These are phyloP conservation scores for Barnettozyma wickerhamii DNA, from an alignment of 805 yeast species.

Conservation along the genomic window DNA sequence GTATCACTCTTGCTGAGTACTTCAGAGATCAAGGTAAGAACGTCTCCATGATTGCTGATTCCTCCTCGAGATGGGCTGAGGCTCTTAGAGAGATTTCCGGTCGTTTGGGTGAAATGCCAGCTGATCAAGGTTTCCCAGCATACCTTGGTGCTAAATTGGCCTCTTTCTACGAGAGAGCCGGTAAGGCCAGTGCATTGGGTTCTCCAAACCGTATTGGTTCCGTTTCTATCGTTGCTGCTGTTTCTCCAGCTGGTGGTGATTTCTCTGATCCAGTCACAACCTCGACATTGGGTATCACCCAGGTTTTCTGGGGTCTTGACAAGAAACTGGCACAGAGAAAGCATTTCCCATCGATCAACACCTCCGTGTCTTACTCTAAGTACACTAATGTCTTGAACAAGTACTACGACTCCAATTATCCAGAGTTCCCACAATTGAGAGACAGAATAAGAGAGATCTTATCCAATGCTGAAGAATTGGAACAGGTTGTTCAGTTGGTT, in stretches of 20 bases:
- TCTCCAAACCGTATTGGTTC: slow-evolving; percentile 96
- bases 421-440: slow-evolving; percentile 89
- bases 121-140: slow-evolving; percentile 99
- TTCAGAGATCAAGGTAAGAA: slow-evolving; percentile 99
- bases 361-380: slow-evolving; percentile 94
- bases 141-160: slow-evolving; percentile 98
- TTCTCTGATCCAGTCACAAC: slow-evolving; percentile 99
- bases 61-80: slow-evolving; percentile 99
- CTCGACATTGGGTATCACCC: slow-evolving; percentile 98
- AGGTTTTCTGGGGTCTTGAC: slow-evolving; percentile 99
- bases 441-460: slow-evolving; percentile 90
- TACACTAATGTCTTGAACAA: slow-evolving; percentile 84
- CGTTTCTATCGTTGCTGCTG: slow-evolving; percentile 99
- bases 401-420: slow-evolving; percentile 80
- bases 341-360: slow-evolving; percentile 98
- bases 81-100: slow-evolving; percentile 99
- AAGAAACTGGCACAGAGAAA: slow-evolving; percentile 99
- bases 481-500: slow-evolving; percentile 98
- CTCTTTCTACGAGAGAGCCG: slow-evolving; percentile 99
- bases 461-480: slow-evolving; percentile 96
- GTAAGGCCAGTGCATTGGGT: slow-evolving; percentile 92
- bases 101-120: slow-evolving; percentile 99
- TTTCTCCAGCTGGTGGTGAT: slow-evolving; percentile 99
- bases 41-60: slow-evolving; percentile 99
- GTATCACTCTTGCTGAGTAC: slow-evolving; percentile 97